Conservation (phyloP, 805 yeast genomes). For the Wickerhamomyces canadensis region DNA sequence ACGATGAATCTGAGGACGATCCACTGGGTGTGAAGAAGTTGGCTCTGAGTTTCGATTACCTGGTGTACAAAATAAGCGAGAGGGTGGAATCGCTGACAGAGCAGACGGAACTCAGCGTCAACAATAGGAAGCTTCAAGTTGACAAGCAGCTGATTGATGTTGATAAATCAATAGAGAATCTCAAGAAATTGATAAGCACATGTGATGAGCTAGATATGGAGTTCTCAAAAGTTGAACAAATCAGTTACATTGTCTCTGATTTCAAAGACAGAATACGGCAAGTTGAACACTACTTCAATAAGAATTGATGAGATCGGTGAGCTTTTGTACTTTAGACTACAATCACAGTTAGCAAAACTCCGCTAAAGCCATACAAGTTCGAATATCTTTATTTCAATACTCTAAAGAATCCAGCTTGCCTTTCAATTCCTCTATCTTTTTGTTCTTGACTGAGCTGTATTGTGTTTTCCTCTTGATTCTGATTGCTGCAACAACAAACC, state of each 20-base stretch:
- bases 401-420: constrained; percentile 3
- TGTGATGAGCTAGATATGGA: constrained; percentile 49
- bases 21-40: constrained; percentile 58
- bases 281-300: constrained; percentile 26
- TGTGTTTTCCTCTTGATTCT: constrained; percentile 30
- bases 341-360: too few species aligned
- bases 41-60: constrained; percentile 58
- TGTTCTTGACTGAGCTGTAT: constrained; percentile 14
- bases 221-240: constrained; percentile 44
- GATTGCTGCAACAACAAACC: constrained; percentile 33
- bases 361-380: not conserved
- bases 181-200: constrained; percentile 34
- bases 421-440: constrained; percentile 15
- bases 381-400: not conserved
- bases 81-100: constrained; percentile 44
- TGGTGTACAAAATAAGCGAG: constrained; percentile 57
- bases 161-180: constrained; percentile 34
- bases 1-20: constrained; percentile 39
- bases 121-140: constrained; percentile 20
- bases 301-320: too few species aligned
- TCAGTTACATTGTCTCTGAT: constrained; percentile 35
- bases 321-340: too few species aligned
- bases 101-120: constrained; percentile 27
- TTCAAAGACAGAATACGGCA: constrained; percentile 32
- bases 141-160: constrained; percentile 25